Conservation (phyloP, 2,329 filamentous ascomycete genomes). For the Stylonectria norvegica region DNA sequence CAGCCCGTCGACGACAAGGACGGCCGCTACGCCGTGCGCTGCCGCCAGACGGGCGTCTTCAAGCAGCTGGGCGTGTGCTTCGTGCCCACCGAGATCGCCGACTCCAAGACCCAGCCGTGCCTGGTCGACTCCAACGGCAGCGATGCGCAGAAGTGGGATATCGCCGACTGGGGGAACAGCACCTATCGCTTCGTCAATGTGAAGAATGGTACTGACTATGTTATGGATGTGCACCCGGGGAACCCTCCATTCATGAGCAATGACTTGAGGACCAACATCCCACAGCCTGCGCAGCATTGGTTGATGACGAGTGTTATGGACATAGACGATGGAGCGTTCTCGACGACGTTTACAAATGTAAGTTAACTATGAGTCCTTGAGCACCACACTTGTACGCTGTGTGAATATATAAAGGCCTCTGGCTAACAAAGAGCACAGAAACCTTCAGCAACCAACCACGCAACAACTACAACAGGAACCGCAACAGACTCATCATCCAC, state of each 20-base stretch:
- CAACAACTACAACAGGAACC: conserved; percentile 9
- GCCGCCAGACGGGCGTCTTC: conserved; percentile 23
- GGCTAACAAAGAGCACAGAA: not conserved
- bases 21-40: conserved; percentile 33
- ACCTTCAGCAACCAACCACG: conserved; percentile 2
- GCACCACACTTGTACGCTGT: no score
- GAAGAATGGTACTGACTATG: conserved; percentile 30
- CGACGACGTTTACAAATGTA: conserved; percentile 31
- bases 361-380: conserved; percentile 19
- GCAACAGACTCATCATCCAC: conserved; percentile 4
- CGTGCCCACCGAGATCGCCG: conserved; percentile 19
- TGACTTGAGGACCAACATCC: conserved; percentile 18
- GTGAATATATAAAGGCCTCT: conserved; percentile 4
- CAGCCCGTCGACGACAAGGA: conserved; percentile 24
- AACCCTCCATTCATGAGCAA: conserved; percentile 32
- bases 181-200: conserved; percentile 32
- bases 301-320: conserved; percentile 29
- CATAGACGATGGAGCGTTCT: conserved; percentile 32
- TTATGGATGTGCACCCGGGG: conserved; percentile 32
- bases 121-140: conserved; percentile 23
- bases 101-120: conserved; percentile 29
- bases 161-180: conserved; percentile 28
- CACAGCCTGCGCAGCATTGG: conserved; percentile 33
- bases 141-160: conserved; percentile 33
- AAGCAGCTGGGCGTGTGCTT: conserved; percentile 33